Evolutionary conservation across 306 rosid species (phyloP), one percentile per base, ranked within the genome.

Genomic region (Citrullus amarus): DNA sequence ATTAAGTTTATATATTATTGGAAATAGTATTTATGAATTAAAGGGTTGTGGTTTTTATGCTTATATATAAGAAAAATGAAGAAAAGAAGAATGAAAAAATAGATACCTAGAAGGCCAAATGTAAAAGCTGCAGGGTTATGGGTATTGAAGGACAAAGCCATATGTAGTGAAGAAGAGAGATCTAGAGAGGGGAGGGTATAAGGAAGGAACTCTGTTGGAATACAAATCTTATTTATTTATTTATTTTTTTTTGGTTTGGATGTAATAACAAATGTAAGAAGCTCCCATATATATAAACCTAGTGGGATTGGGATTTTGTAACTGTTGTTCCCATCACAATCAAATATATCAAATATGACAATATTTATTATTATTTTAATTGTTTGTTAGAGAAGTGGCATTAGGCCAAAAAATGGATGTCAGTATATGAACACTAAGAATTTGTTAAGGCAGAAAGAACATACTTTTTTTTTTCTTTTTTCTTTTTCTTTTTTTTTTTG

Each of bases 71-170:
- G 17, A 5, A 48, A 12, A 6, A 48, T 12, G 4, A 11, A 48
- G 15, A 48, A 3, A 10, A 10, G 57, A 53, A 15, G 18, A n/a
- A 14, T 4, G n/a, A 54, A 54, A 17, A 14, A n/a, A 18, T 18
- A 10, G 57, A 20, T 53, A 78, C 80, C 80, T 1, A 78, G 80
- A 48, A 78, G 75, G 34, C 80, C 80, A n/a, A 78, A 78, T 4
- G 61, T 30, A n/a, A 78, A 46, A 62, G 54, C 61, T 16, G 30
- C 60, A 12, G 74, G 80, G 44, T 78, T 53, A 25, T 78, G 73
- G 6, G 18, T 51, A 73, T 73, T 58, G 46, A 63, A 53, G n/a
- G 57, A 65, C 5, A 63, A 62, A 43, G 72, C 71, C 80, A 58
- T 25, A 25, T 48, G 56, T 60, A 2, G 54, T 48, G 54, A 48